Percentiles rank a stretch among this genome's conserved stretches.
These are phyloP conservation scores for Cutaneotrichosporon sp. DNA, from an alignment of 1,284 basidiomycete species.

Conservation along the genomic window DNA sequence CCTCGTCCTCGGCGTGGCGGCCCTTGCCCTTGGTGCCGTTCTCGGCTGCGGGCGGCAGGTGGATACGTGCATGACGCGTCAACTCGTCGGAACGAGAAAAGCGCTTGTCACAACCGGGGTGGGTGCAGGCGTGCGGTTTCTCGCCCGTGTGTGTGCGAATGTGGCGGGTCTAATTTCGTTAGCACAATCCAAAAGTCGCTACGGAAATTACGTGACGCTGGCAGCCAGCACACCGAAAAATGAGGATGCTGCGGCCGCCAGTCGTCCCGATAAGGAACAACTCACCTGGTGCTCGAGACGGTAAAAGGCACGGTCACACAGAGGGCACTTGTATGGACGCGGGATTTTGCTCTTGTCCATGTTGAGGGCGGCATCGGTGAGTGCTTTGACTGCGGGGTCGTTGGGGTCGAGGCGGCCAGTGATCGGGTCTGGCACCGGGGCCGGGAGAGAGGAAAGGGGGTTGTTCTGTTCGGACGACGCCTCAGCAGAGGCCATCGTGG, in stretches of 20 bases:
- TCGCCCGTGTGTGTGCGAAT: slow-evolving; percentile 98
- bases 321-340: slow-evolving; percentile 89
- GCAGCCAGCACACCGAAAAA: too few species aligned
- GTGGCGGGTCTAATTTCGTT: slow-evolving; percentile 76
- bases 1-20: background rate
- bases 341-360: slow-evolving; percentile 55
- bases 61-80: slow-evolving; percentile 91
- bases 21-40: slow-evolving; percentile 13
- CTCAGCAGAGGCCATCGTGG: slow-evolving; percentile 8
- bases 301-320: slow-evolving; percentile 86
- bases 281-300: slow-evolving; percentile 85
- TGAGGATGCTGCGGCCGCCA: background rate
- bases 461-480: slow-evolving; percentile 12
- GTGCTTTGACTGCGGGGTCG: slow-evolving; percentile 48
- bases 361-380: slow-evolving; percentile 48
- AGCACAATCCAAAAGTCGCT: background rate
- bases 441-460: slow-evolving; percentile 19
- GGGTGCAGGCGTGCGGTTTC: slow-evolving; percentile 90
- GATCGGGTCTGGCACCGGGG: slow-evolving; percentile 45
- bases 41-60: slow-evolving; percentile 52
- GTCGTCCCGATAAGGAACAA: slow-evolving; percentile 13
- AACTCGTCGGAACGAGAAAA: slow-evolving; percentile 97
- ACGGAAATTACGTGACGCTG: too few species aligned
- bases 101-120: slow-evolving; percentile 93
- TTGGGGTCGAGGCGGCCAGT: slow-evolving; percentile 49